Evolutionary conservation across 2,329 filamentous ascomycete genomes (phyloP), one percentile per base, ranked within the genome.

Genomic region (Tolypocladium inflatum): DNA sequence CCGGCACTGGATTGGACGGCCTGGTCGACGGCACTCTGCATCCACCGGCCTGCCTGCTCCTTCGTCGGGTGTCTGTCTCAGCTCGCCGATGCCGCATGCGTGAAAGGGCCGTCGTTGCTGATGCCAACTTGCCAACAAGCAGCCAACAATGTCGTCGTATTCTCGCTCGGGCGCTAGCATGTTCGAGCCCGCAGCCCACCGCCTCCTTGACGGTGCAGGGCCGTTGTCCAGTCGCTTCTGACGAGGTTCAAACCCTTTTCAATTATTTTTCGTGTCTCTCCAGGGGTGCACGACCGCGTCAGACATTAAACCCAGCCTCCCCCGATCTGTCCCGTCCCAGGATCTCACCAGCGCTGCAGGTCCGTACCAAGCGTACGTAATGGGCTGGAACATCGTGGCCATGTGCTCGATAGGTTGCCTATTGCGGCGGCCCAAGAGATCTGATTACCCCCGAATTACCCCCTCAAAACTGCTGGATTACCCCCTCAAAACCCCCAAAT

Each of bases 371-470:
- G 26, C 26, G 26, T 58, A 61, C 55, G 58, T 63, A 62, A 63
- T 62, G 55, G 58, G 57, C 59, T 60, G 54, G 58, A 51, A 43
- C 17, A 55, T 43, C 51, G 57, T 42, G 53, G 53, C 37, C 21
- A 9, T 56, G 54, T 30, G 35, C 38, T 19, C 38, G 41, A 26
- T 39, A 33, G 41, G 41, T 53, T 57, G 26, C 59, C 58, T 45
- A 53, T 57, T 45, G 50, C n/a, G 55, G 54, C 19, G 55, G 54
- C 26, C 60, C 37, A 41, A 43, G 54, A 55, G 57, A 59, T 59
- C 55, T 58, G 57, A 62, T 63, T 63, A 61, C 59, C 62, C 59
- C 58, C 55, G 55, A 56, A 59, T 58, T 55, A 55, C 57, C 57
- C 52, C 43, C 50, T 30, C 41, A 9, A 58, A 50, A 55, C 53